Base-by-base conservation (phyloP, 495 filamentous ascomycete species). In the Cercophora scortea region DNA sequence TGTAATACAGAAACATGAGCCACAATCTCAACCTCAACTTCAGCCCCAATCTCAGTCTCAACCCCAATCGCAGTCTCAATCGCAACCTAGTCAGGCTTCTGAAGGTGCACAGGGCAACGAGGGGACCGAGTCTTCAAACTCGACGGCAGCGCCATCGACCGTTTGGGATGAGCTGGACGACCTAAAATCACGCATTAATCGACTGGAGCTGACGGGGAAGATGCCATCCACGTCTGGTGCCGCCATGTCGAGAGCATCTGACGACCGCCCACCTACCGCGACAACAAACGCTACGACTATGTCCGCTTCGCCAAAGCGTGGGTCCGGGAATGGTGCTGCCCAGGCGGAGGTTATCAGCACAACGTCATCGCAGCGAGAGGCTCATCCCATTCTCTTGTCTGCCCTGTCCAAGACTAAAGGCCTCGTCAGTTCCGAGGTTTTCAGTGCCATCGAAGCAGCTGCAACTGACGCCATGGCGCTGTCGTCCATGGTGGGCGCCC, bases 111-210 rank as follows among this genome's bases (percentile, higher is more conserved):
- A 69, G 47, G 68, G 61, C 8, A 64, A 74, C 8, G 83, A 85
- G 47, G 82, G 76, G 46, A 90, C 89, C 3, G 88, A 88, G 53
- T 96, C 91, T 0, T 90, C 88, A 0, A 73, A 84, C 18, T 97
- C 93, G 0, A 89, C 88, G 0, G 90, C 83, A 2, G 89, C 90
- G 8, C 86, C 90, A 17, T 95, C 93, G 2, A 94, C 89, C 1
- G 88, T 98, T 9, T 98, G 94, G 94, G 93, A 98, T 65, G 93
- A 98, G 68, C 71, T 98, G 16, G 93, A 98, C 58, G 94, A 97
- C 49, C 71, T 98, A 11, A 98, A 97, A 64, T 92, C 89, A 9
- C 82, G 94, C 17, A 95, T 98, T 56, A 83, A 87, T 53, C 88
- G 88, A 44, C 78, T 98, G n/a, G 93, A 98, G 64, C 65, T 92